phyloP scores from a whole-genome alignment of 2,329 filamentous ascomycete species.

The Spiromastix sp. region DNA sequence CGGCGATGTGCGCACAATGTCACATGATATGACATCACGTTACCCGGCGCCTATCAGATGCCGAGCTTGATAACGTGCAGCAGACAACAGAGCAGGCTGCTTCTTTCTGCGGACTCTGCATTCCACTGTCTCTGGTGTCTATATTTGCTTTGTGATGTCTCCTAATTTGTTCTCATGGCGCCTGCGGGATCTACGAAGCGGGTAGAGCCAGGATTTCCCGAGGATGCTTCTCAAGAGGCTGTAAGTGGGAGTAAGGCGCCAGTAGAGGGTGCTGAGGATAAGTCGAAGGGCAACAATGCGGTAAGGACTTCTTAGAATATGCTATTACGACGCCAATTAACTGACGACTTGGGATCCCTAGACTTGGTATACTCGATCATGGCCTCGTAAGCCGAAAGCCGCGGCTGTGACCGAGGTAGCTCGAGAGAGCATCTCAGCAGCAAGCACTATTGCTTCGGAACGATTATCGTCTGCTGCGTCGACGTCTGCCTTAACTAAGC shows the following conservation, averaged over 20 bases:
- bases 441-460: constrained; percentile 28
- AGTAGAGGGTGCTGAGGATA: constrained; percentile 6
- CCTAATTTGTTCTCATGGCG: constrained; percentile 24
- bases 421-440: constrained; percentile 38
- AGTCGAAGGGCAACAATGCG: constrained; percentile 15
- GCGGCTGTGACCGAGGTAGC: constrained; percentile 39
- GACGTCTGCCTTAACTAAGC: constrained; percentile 20
- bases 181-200: constrained; percentile 34
- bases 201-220: constrained; percentile 30
- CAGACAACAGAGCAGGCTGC: too few relatives aligned
- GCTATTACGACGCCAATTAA: too few relatives aligned
- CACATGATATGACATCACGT: constrained; percentile 10
- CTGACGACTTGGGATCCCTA: too few relatives aligned
- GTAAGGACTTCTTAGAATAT: too few relatives aligned
- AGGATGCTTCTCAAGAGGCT: too few relatives aligned
- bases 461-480: constrained; percentile 19
- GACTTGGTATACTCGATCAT: constrained; percentile 36
- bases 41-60: constrained; percentile 5
- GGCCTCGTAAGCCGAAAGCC: constrained; percentile 37
- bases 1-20: too few relatives aligned
- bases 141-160: constrained; percentile 24
- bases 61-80: background rate
- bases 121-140: too few relatives aligned
- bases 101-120: too few relatives aligned
- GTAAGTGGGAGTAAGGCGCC: too few relatives aligned